Conservation (phyloP, 305 asterid species). For the Fraxinus greggii region DNA sequence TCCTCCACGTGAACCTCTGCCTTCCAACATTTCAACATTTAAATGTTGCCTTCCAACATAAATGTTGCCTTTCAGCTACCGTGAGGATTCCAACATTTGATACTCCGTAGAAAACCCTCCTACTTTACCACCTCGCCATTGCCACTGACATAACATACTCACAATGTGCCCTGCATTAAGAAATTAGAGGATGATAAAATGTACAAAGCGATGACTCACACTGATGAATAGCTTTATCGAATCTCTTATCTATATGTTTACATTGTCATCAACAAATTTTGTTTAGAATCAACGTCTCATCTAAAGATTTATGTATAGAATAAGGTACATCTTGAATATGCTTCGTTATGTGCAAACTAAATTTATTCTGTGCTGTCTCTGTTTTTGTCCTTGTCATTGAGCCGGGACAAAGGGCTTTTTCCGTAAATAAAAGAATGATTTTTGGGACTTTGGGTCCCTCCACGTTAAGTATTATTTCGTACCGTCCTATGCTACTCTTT, state of each 20-base stretch:
- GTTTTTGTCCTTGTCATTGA: too few relatives aligned
- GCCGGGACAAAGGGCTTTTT: too few relatives aligned
- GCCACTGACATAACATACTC: neutral
- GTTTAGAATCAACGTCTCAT: neutral
- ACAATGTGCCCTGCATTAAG: neutral
- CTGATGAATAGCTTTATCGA: neutral
- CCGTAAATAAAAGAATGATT: conserved; percentile 23
- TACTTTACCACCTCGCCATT: neutral
- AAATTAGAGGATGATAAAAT: neutral
- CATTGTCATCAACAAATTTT: neutral
- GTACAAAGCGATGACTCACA: neutral
- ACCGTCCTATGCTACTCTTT: conserved; percentile 21
- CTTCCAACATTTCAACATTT: too few relatives aligned
- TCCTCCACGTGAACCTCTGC: too few relatives aligned
- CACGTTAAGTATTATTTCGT: conserved; percentile 26
- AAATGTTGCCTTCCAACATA: too few relatives aligned
- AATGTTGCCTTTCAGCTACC: too few relatives aligned
- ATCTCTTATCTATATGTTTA: neutral
- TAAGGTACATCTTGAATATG: neutral
- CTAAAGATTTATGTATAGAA: neutral
- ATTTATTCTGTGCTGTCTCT: neutral
- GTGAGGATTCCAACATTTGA: too few relatives aligned
- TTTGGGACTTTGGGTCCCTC: conserved; percentile 29
- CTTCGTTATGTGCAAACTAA: neutral
- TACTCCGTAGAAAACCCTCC: too few relatives aligned